Percentiles rank a stretch among this genome's conserved stretches.
These are phyloP conservation scores for Sclerotinia minor DNA, from an alignment of 2,329 filamentous ascomycete species.

Conservation along the genomic window DNA sequence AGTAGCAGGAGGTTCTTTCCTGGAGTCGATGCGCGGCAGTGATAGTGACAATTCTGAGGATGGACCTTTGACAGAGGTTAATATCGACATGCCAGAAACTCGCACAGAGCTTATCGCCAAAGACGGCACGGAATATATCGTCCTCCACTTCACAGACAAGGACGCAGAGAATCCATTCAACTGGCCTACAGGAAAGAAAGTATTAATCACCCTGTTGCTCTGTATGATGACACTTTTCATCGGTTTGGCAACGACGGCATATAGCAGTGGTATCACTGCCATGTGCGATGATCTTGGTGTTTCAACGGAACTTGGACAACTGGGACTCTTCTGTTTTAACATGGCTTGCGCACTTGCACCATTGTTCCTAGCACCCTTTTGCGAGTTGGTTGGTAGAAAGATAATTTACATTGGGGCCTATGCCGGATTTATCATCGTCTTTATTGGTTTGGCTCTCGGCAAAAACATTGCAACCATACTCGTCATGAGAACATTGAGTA, in stretches of 20 bases:
- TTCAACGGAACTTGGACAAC: constrained; percentile 47
- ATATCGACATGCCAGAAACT: constrained; percentile 52
- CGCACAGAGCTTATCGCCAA: constrained; percentile 46
- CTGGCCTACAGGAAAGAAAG: constrained; percentile 48
- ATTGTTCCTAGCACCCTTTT: constrained; percentile 83
- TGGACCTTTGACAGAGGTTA: constrained; percentile 46
- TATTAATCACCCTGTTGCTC: constrained; percentile 49
- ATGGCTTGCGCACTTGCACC: constrained; percentile 79
- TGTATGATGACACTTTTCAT: constrained; percentile 56
- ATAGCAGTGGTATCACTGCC: constrained; percentile 50
- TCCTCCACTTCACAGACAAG: constrained; percentile 49
- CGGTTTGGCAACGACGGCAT: constrained; percentile 55
- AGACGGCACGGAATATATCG: constrained; percentile 48
- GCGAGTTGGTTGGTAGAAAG: constrained; percentile 80
- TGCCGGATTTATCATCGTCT: constrained; percentile 42
- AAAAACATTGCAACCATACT: constrained; percentile 70
- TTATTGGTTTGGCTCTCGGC: constrained; percentile 69
- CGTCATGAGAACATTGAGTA: constrained; percentile 59
- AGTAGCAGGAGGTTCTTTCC: constrained; percentile 45
- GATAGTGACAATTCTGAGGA: constrained; percentile 36
- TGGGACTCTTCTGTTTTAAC: constrained; percentile 69
- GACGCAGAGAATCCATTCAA: constrained; percentile 55
- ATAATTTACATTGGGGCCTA: constrained; percentile 72
- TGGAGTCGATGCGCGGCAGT: constrained; percentile 41
- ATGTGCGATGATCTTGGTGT: constrained; percentile 50